These are phyloP conservation scores for Rhododendron kiyosumense DNA, from an alignment of 148 eudicot species.

Conservation along the genomic window DNA sequence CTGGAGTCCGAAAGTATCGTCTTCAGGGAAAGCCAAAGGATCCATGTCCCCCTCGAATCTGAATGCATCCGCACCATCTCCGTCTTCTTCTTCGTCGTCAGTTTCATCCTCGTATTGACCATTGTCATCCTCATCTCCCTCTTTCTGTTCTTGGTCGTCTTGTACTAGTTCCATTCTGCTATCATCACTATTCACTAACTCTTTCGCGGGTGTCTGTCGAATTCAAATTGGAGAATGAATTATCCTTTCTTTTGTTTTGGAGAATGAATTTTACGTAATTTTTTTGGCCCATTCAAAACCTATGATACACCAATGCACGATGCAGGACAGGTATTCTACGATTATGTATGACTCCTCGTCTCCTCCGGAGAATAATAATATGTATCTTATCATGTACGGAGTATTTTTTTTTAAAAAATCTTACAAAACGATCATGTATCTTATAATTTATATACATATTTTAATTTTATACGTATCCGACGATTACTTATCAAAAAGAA, in stretches of 20 bases:
- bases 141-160: constrained; percentile 12
- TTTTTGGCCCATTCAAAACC: not conserved
- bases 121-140: constrained; percentile 15
- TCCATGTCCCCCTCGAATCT: constrained; percentile 51
- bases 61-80: constrained; percentile 34
- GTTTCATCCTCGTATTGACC: constrained; percentile 14
- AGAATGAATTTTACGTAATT: no score
- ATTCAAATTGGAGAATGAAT: not conserved
- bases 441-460: no score
- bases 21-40: constrained; percentile 50
- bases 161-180: not conserved
- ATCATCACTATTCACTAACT: constrained; percentile 14
- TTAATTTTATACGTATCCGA: no score
- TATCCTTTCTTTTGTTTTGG: no score
- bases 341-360: no score
- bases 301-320: no score
- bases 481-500: no score
- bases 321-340: no score
- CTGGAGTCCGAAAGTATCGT: constrained; percentile 34
- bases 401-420: no score
- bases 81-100: constrained; percentile 39
- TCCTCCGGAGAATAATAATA: no score
- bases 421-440: no score
- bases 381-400: no score
- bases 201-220: not conserved